Evolutionary conservation across 108 stramenopile genomes (phyloP), one percentile per base, ranked within the genome.

Genomic region (Aurantiochytrium sp.): DNA sequence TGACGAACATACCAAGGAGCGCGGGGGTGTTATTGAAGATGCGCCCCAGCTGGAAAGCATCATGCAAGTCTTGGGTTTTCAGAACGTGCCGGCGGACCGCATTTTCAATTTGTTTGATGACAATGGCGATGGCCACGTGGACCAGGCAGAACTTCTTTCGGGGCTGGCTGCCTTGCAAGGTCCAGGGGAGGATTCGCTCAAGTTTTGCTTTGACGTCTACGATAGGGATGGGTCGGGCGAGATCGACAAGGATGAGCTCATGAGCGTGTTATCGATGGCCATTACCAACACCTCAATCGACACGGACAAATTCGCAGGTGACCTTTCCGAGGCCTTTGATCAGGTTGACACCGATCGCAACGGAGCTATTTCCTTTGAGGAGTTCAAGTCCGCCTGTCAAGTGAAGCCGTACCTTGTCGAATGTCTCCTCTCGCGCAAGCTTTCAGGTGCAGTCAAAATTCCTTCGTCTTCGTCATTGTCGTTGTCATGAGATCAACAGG

Each of bases 201-300:
- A 95, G 90, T 96, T 96, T 88, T 95, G 94, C 58, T 96, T 96
- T 60, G 87, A 93, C 90, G 87, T 94, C 25, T 95, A 91, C 88
- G 96, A 96, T 87, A 95, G 94, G 76, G 94, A 94, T 58, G 94
- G 90, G 53, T 95, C 90, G 72, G 95, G 94, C 25, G 91, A 91
- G 49, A 95, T 96, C 44, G 89, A 90, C 23, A 18, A 44, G 16
- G 83, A 59, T 5, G 89, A 88, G 45, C 76, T 83, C 51, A 53
- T 53, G 76, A 83, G 51, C 45, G 51, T 83, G 45, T 45, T 83
- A 23, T 53, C 45, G 12, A 83, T 53, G 45, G 45, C 49, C 51
- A 53, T 83, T 83, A 53, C 76, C 76, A 83, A 83, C 76, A 53
- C 45, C 25, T 83, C 76, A 35, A 25, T 83, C 49, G 76, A 83